Base-by-base conservation (phyloP, 768 basidiomycete genomes). In the Pisolithus microcarpus region DNA sequence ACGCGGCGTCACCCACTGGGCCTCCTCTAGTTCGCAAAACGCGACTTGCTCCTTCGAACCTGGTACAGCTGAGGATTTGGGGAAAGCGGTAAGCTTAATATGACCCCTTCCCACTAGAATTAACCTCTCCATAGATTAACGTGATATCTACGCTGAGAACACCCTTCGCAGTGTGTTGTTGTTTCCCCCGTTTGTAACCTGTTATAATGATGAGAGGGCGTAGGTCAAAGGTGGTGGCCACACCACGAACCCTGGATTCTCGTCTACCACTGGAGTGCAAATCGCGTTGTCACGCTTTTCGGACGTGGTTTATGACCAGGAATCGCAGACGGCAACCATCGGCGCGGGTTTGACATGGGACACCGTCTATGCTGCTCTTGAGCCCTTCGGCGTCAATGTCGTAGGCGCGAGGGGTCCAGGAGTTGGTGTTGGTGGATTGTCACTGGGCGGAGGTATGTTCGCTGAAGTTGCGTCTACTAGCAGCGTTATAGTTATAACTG, bases 181-280 rank as follows among this genome's bases (percentile, higher is more conserved):
- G 5, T 15, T 15, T 34, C 13, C 13, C 34, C 13, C 47, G 45
- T 10, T 5, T 39, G 15, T 43, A 19, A 43, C 46, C n/a, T 46
- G 23, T 43, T 26, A 7, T 19, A 46, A 47, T 19, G 31, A 34
- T 19, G 43, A 34, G 13, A 13, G 13, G 26, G 24, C 13, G 47
- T 39, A 79, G 79, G 72, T 81, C 30, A 81, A 80, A 61, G 75
- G 78, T 23, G 79, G 79, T 15, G 80, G 80, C 0, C 80, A 82
- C 58, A 52, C 75, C 0, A 58, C 70, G 0, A 81, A 80, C 54
- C 75, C 70, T 0, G 74, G 73, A 0, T 80, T 79, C 50, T 78
- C 78, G 1, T 81, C 80, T 0, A 81, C 80, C 0, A 49, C 62
- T 0, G 80, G 79, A 19, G 71, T 82, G 5, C 77, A 76, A 11